Evolutionary conservation across 192 early-diverging fungal genomes (phyloP), one percentile per base, ranked within the genome.

Genomic region (Backusella tuberculispora): DNA sequence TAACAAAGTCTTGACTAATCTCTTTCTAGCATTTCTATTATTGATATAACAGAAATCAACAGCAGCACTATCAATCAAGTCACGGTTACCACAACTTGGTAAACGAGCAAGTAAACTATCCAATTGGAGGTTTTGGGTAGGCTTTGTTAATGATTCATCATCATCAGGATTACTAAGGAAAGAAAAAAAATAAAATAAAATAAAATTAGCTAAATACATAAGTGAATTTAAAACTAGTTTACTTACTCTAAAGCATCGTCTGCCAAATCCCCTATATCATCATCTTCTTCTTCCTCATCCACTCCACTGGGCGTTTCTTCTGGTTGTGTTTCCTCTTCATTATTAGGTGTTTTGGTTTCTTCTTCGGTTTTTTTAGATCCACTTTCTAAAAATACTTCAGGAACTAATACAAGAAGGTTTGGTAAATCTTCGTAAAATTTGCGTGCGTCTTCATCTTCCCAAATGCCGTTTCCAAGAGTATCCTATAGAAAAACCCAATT

Each of bases 41-140:
- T 98, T 99, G 9, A 96, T 77, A 75, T 90, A 98, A 80, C 95
- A 96, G 84, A 99, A 97, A 41, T 98, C 93, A 44, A 97, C 88
- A 0, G 98, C 96, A 5, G 93, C 82, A 74, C 93, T 88, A 82
- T 99, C 97, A 43, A 96, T 94, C 46, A 92, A 85, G 45, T 94
- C 94, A 10, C 93, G 89, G 73, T 93, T 98, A 66, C 92, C 84
- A 64, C 95, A 82, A 13, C 81, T 87, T 9, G 94, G 90, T 40
- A 99, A 85, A 43, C 89, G 86, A 21, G 86, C 87, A 53, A 97
- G 74, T 12, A 98, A 80, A 9, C 90, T 83, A 56, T 92, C 90
- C 26, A 96, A 81, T 63, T 88, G 83, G 2, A 84, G 80, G 9
- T 45, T 56, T n/a, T 78, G 82, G 10, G 41, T 75, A 53, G 38